Evolutionary conservation across 495 filamentous ascomycete genomes (phyloP).

Genomic region (Penicillium flavigenum): DNA sequence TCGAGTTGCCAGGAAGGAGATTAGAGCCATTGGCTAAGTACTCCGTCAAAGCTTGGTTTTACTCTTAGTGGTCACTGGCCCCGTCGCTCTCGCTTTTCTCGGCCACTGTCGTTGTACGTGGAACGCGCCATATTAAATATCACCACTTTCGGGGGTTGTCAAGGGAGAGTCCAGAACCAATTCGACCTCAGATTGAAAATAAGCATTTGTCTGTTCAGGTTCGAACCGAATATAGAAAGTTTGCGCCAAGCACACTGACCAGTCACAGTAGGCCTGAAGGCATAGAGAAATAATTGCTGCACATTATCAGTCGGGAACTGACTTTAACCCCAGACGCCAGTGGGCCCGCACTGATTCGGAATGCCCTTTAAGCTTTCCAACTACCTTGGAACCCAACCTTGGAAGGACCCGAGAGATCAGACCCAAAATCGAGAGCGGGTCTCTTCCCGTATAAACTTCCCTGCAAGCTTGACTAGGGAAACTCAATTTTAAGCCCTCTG

Average conservation of each 20-base stretch:
- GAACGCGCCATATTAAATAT: background rate
- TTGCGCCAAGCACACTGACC: background rate
- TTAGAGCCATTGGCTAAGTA: background rate
- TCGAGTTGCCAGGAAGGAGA: no score
- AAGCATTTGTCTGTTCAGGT: background rate
- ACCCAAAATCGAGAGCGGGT: background rate
- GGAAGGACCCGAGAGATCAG: background rate
- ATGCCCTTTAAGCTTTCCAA: background rate
- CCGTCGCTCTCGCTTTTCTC: constrained; percentile 4
- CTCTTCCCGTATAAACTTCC: background rate
- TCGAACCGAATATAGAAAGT: background rate
- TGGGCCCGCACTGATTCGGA: background rate
- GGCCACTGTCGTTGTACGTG: background rate
- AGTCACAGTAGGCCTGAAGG: background rate
- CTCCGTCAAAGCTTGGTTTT: background rate
- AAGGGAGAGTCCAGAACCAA: background rate
- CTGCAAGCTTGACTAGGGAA: constrained; percentile 36
- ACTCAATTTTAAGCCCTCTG: constrained; percentile 31
- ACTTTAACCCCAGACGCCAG: background rate
- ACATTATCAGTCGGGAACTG: background rate
- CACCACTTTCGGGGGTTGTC: background rate
- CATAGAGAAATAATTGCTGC: background rate
- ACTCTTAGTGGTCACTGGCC: background rate
- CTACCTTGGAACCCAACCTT: background rate
- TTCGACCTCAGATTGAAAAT: background rate